Conservation (phyloP, 495 filamentous ascomycete genomes). For the Trichoderma gamsii region DNA sequence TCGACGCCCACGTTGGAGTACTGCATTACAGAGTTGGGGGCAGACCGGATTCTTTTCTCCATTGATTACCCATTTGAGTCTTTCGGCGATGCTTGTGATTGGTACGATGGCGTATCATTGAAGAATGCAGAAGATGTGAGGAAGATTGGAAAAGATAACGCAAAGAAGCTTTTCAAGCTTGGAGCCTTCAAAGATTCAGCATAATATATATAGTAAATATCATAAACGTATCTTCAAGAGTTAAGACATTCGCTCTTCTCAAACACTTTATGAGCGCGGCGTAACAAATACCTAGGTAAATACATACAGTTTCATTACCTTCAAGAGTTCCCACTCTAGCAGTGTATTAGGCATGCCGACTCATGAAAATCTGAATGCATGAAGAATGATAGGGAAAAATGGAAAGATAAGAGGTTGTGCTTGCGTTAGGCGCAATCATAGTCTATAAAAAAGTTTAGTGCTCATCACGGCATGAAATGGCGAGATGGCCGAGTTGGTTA, state of each 20-base stretch:
- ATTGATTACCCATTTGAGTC: constrained; percentile 24
- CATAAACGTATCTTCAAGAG: neutral
- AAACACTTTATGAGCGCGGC: too few species aligned
- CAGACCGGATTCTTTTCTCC: constrained; percentile 33
- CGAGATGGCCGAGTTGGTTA: constrained; percentile 14
- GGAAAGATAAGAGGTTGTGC: too few species aligned
- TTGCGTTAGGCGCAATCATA: too few species aligned
- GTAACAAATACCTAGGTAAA: too few species aligned
- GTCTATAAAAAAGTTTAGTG: neutral
- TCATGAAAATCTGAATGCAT: too few species aligned
- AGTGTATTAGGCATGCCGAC: too few species aligned
- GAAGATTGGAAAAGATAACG: constrained; percentile 16
- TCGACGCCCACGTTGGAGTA: constrained; percentile 48
- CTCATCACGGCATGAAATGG: neutral
- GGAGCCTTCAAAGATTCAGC: constrained; percentile 12
- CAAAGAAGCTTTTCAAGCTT: constrained; percentile 16
- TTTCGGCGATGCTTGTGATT: constrained; percentile 16
- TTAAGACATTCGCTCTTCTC: too few species aligned
- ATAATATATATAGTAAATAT: neutral
- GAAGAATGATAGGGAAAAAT: too few species aligned
- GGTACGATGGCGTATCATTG: constrained; percentile 11
- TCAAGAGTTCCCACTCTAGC: too few species aligned
- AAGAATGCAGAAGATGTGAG: constrained; percentile 9
- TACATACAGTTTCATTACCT: neutral
- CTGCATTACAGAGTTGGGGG: constrained; percentile 34